Evolutionary conservation across 2,329 filamentous ascomycete genomes (phyloP).

Genomic region (Aspergillus piperis): DNA sequence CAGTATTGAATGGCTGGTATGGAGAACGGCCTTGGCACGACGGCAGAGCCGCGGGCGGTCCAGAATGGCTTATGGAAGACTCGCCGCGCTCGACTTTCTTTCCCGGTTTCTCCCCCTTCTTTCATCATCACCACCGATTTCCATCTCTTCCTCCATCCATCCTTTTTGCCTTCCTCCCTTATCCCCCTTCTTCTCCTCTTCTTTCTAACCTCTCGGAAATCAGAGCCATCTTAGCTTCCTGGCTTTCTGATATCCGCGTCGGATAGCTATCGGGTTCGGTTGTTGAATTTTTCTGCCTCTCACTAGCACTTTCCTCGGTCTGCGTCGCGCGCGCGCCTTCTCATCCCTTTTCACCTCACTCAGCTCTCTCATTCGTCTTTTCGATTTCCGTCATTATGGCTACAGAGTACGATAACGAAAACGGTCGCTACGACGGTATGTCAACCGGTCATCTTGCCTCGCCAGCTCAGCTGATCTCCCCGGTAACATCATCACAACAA

Average conservation of each 20-base stretch:
- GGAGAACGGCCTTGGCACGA: background rate
- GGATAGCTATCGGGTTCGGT: background rate
- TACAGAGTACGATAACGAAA: slow-evolving; percentile 65
- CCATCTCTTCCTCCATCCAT: slow-evolving; percentile 13
- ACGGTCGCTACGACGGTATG: slow-evolving; percentile 66
- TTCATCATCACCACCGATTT: slow-evolving; percentile 21
- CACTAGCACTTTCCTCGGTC: background rate
- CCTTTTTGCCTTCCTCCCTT: slow-evolving; percentile 12
- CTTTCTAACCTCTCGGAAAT: background rate
- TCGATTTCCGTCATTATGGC: slow-evolving; percentile 40
- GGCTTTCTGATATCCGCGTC: slow-evolving; percentile 1
- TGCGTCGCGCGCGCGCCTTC: slow-evolving; percentile 8
- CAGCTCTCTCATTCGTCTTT: slow-evolving; percentile 2
- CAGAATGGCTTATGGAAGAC: slow-evolving; percentile 18
- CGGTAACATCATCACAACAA: slow-evolving; percentile 12
- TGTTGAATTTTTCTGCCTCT: slow-evolving; percentile 12
- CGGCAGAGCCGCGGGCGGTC: slow-evolving; percentile 17
- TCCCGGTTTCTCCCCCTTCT: slow-evolving; percentile 21
- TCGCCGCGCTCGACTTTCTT: slow-evolving; percentile 14
- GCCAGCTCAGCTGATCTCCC: slow-evolving; percentile 8
- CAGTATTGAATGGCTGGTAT: background rate
- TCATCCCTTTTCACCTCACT: background rate
- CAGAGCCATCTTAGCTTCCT: background rate
- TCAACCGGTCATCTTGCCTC: slow-evolving; percentile 8
- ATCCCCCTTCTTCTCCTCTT: slow-evolving; percentile 8